Conservation (phyloP, 768 basidiomycete genomes). For the Chalciporus chontae region DNA sequence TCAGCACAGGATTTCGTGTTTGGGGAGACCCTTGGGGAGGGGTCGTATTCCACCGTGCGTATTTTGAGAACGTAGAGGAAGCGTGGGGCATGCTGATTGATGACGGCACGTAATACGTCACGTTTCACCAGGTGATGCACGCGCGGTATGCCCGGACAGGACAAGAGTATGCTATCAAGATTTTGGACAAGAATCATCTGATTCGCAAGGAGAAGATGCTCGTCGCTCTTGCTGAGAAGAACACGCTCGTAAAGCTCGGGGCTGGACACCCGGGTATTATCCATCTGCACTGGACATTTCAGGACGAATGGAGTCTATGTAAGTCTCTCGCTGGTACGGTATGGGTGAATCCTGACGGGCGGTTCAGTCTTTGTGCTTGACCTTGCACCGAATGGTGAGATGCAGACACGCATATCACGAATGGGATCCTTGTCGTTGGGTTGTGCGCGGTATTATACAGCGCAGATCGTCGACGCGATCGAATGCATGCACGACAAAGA, state of each 20-base stretch:
- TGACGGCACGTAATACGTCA: conserved; percentile 9
- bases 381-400: conserved; percentile 71
- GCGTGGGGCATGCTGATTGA: conserved; percentile 9
- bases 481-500: conserved; percentile 89
- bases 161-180: conserved; percentile 72
- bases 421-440: conserved; percentile 82
- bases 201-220: conserved; percentile 73
- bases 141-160: conserved; percentile 53
- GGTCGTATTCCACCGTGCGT: conserved; percentile 78
- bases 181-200: conserved; percentile 81
- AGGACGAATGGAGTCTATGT: conserved; percentile 84
- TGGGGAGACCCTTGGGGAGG: conserved; percentile 72
- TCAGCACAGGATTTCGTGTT: conserved; percentile 68
- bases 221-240: conserved; percentile 78
- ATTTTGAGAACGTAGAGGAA: neutral
- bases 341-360: conserved; percentile 2
- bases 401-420: conserved; percentile 66
- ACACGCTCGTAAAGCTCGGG: conserved; percentile 62
- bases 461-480: conserved; percentile 85
- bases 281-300: conserved; percentile 78
- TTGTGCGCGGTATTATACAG: conserved; percentile 81
- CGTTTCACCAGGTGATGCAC: conserved; percentile 47
- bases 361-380: conserved; percentile 73
- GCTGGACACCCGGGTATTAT: conserved; percentile 79
- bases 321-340: conserved; percentile 31